A percentile compares a stretch with the other conserved stretches of the same genome.
These are phyloP conservation scores for Rhynchosporium secalis DNA, from an alignment of 2,329 filamentous ascomycete species.

Conservation along the genomic window DNA sequence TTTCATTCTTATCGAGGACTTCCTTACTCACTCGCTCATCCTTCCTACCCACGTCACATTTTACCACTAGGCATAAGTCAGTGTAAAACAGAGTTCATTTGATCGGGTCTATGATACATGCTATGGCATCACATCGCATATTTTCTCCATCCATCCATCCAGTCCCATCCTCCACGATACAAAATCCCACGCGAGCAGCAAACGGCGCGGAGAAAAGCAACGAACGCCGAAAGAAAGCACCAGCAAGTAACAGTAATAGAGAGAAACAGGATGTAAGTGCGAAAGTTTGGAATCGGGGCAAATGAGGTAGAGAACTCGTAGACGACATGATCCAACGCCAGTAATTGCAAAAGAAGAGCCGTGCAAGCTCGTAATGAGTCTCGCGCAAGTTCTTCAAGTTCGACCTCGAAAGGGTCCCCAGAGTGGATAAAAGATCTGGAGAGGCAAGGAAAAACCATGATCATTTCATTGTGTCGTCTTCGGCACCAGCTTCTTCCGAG, in stretches of 20 bases:
- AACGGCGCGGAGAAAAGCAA: not conserved
- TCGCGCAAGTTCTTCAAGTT: too few species aligned
- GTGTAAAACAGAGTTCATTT: not conserved
- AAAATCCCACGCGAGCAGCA: not conserved
- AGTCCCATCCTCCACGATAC: not conserved
- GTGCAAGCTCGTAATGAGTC: not conserved
- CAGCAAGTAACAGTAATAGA: not conserved
- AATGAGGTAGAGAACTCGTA: conserved; percentile 2
- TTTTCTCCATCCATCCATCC: not conserved
- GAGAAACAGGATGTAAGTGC: not conserved
- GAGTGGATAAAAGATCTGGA: not conserved
- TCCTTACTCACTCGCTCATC: too few species aligned
- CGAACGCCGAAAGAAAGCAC: not conserved
- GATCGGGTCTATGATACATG: conserved; percentile 3
- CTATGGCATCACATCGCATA: not conserved
- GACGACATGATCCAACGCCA: not conserved
- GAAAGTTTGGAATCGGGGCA: not conserved
- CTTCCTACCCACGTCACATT: not conserved
- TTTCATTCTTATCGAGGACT: too few species aligned
- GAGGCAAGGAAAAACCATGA: not conserved
- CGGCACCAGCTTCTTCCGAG: conserved; percentile 17
- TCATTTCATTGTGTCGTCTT: conserved; percentile 1
- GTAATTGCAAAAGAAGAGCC: not conserved
- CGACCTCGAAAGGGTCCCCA: not conserved
- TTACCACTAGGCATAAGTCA: not conserved